Conservation (phyloP, 2,329 filamentous ascomycete species). For the Aspergillus sp. region DNA sequence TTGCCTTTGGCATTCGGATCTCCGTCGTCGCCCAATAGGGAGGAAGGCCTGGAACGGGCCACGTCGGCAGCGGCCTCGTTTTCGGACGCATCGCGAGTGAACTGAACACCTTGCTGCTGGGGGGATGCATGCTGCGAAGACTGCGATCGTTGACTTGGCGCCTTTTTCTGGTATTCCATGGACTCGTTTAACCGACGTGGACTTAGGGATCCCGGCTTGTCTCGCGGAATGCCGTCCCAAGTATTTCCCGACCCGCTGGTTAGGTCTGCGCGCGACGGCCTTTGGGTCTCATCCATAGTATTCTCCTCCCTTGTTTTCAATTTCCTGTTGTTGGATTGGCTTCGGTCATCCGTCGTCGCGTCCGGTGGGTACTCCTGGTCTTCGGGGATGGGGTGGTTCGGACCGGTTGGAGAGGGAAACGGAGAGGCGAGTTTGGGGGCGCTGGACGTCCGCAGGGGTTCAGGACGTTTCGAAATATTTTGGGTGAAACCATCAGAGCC, state of each 20-base stretch:
- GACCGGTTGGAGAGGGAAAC: slow-evolving; percentile 27
- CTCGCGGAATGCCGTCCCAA: slow-evolving; percentile 16
- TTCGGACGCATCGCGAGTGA: slow-evolving; percentile 58
- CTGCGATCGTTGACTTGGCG: slow-evolving; percentile 21
- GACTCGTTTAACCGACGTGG: slow-evolving; percentile 25
- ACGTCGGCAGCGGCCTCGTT: slow-evolving; percentile 48
- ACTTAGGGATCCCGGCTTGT: slow-evolving; percentile 21
- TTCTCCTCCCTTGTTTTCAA: slow-evolving; percentile 6
- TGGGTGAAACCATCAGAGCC: slow-evolving; percentile 14
- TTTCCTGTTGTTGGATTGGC: slow-evolving; percentile 1
- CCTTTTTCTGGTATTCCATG: slow-evolving; percentile 19
- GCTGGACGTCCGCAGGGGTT: slow-evolving; percentile 18
- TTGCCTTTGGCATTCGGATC: slow-evolving; percentile 58
- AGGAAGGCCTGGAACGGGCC: slow-evolving; percentile 60
- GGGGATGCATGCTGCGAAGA: slow-evolving; percentile 33
- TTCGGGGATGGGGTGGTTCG: slow-evolving; percentile 17
- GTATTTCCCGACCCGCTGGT: slow-evolving; percentile 4
- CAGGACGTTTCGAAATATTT: slow-evolving; percentile 13
- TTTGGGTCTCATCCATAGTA: slow-evolving; percentile 5
- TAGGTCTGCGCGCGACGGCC: slow-evolving; percentile 7
- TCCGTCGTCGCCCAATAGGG: slow-evolving; percentile 60
- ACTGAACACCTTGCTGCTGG: slow-evolving; percentile 70
- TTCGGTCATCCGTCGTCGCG: slow-evolving; percentile 9
- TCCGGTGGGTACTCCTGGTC: slow-evolving; percentile 10
- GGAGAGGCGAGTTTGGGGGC: slow-evolving; percentile 24